phyloP scores from a whole-genome alignment of 164 flowering plant genomes.

The Vitis amurensis region DNA sequence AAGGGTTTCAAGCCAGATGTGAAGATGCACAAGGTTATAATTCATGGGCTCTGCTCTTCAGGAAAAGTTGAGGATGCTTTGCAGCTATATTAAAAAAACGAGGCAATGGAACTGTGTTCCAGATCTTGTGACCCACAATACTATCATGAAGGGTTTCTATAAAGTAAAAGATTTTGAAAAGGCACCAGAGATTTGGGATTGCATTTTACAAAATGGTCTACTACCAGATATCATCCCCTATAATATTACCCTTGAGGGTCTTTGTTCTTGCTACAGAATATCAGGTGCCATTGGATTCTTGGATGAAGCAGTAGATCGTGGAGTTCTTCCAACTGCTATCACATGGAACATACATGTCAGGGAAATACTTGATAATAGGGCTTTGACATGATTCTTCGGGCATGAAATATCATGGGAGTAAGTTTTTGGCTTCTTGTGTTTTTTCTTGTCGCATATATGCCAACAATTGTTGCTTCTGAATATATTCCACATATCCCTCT shows the following conservation, averaged over 20 bases:
- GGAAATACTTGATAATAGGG: conserved; percentile 38
- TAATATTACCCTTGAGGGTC: conserved; percentile 75
- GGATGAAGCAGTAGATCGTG: conserved; percentile 54
- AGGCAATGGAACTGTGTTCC: conserved; percentile 46
- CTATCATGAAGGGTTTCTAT: conserved; percentile 80
- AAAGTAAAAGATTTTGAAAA: conserved; percentile 46
- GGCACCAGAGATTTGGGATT: conserved; percentile 65
- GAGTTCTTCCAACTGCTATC: conserved; percentile 61
- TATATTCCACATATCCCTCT: too few species aligned
- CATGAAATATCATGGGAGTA: neutral
- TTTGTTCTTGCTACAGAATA: conserved; percentile 62
- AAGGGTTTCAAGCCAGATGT: conserved; percentile 71
- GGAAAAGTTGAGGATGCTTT: conserved; percentile 66
- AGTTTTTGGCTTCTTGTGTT: neutral
- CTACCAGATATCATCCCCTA: conserved; percentile 79
- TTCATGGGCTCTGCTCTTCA: conserved; percentile 81
- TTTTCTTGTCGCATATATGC: neutral
- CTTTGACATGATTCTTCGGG: neutral
- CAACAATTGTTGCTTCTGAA: too few species aligned
- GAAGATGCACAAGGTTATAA: conserved; percentile 67
- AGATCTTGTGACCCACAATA: conserved; percentile 79
- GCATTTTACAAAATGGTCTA: conserved; percentile 50
- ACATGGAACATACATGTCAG: conserved; percentile 86
- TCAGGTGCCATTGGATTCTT: conserved; percentile 55
- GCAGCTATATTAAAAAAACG: conserved; percentile 53